Evolutionary conservation across 176 grass and related monocot genomes (phyloP).

Genomic region (Carex pumila): DNA sequence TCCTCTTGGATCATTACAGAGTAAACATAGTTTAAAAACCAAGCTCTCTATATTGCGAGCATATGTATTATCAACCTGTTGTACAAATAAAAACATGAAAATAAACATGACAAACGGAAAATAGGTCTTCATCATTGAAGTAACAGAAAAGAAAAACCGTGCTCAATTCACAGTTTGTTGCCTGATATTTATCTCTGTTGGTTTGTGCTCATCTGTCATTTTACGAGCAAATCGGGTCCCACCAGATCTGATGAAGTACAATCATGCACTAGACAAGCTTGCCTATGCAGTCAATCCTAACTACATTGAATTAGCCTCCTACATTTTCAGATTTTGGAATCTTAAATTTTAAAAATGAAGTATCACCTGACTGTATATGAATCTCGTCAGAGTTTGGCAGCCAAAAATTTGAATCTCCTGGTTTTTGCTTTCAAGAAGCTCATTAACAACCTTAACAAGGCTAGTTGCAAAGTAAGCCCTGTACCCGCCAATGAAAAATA

Average conservation of each 20-base stretch:
- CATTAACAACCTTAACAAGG: slow-evolving; percentile 75
- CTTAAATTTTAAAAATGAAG: neutral
- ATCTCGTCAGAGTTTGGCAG: slow-evolving; percentile 84
- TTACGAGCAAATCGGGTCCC: neutral
- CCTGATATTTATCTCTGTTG: neutral
- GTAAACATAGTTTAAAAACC: slow-evolving; percentile 57
- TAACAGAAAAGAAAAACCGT: slow-evolving; percentile 1
- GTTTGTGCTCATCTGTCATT: neutral
- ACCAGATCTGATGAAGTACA: neutral
- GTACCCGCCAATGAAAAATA: slow-evolving; percentile 14
- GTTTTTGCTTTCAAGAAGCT: slow-evolving; percentile 91
- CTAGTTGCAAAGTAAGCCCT: slow-evolving; percentile 97
- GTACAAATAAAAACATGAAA: neutral
- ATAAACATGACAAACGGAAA: neutral
- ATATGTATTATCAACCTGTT: slow-evolving; percentile 81
- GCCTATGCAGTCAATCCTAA: neutral
- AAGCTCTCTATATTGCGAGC: slow-evolving; percentile 80
- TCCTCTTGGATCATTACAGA: slow-evolving; percentile 49
- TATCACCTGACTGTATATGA: slow-evolving; percentile 81
- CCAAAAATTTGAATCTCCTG: slow-evolving; percentile 78
- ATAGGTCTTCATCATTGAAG: neutral
- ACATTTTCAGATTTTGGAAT: neutral
- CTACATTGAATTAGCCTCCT: neutral
- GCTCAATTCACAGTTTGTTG: neutral
- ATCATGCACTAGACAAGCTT: neutral